Base-by-base conservation (phyloP, 2,329 filamentous ascomycete species). In the Xylariaceae sp. region DNA sequence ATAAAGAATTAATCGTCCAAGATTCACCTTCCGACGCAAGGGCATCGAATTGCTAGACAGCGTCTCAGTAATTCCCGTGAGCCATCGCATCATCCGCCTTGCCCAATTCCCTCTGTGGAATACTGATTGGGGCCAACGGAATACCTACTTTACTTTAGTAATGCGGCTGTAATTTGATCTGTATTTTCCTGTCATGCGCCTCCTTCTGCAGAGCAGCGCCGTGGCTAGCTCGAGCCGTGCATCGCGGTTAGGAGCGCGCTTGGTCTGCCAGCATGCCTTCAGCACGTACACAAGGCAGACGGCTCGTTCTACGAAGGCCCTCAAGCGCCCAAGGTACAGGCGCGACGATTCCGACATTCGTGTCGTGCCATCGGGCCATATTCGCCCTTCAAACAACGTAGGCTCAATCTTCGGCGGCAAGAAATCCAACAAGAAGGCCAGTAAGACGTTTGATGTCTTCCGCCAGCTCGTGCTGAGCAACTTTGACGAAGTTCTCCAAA, bases 401-500 rank as follows among this genome's bases (percentile, higher is more conserved):
- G 23, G 23, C 23, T 30, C 23, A 30, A 5, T 30, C 23, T 30
- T 30, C 23, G 23, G 23, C 23, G 23, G 23, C 23, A 30, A 44
- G 5, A 30, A 56, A 11, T 39, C 15, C 37, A 42, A 42, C 37
- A 42, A 42, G 57, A 51, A 64, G 5, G 39, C 61, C 2, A 60
- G 42, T 2, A 61, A 57, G 23, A 66, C 71, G 2, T 71, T 69
- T 57, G 48, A 6, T 9, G 52, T 64, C n/a, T 72, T 73, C 51
- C 59, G 58, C 7, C 67, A 53, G n/a, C 55, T 72, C 18, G 60
- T 48, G 2, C 52, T 45, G 62, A 65, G 5, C 34, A 74, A 73
- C 5, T 75, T 81, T 56, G 67, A 74, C 2, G 8, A 56, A 1
- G 66, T 79, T 10, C 58, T 80, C 18, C 64, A 66, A 0, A 58